Percentiles rank a stretch among this genome's conserved stretches.
phyloP scores from a whole-genome alignment of 1,139 yeast genomes.

The Pneumocystis wakefieldiae region DNA sequence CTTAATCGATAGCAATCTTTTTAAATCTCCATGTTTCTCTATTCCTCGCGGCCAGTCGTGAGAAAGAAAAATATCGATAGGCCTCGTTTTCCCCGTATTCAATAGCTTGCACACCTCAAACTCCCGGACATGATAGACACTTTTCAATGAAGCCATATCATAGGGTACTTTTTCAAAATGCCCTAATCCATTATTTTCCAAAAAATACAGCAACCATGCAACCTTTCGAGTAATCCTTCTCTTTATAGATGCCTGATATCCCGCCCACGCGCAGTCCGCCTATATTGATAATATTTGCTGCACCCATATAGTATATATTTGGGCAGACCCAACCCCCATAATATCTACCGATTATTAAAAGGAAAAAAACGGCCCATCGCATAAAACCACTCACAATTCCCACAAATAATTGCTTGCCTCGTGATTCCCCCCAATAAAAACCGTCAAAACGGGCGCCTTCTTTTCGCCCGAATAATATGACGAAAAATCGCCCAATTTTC shows the following conservation, averaged over 20 bases:
- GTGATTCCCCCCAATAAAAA: constrained; percentile 91
- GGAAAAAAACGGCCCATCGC: background rate
- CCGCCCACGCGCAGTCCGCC: constrained; percentile 68
- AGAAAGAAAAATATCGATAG: constrained; percentile 44
- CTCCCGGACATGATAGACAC: constrained; percentile 63
- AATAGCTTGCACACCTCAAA: constrained; percentile 45
- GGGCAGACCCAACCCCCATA: constrained; percentile 95
- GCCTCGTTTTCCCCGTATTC: constrained; percentile 21
- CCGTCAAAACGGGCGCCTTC: constrained; percentile 59
- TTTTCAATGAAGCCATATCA: constrained; percentile 32
- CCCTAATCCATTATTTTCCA: constrained; percentile 12
- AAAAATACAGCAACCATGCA: no score
- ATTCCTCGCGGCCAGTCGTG: constrained; percentile 96
- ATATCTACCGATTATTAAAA: constrained; percentile 19
- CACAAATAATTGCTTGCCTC: constrained; percentile 69
- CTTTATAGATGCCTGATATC: constrained; percentile 62
- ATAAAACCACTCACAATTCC: constrained; percentile 31
- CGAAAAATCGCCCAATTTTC: constrained; percentile 59
- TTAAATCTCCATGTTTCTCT: constrained; percentile 45
- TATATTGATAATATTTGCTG: constrained; percentile 56
- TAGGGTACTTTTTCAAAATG: constrained; percentile 38
- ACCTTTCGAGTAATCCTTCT: constrained; percentile 14
- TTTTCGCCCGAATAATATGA: constrained; percentile 48
- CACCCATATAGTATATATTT: constrained; percentile 77
- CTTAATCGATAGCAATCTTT: constrained; percentile 38